These are phyloP conservation scores for Schizothecium vesticola DNA, from an alignment of 495 filamentous ascomycete genomes.

Conservation along the genomic window DNA sequence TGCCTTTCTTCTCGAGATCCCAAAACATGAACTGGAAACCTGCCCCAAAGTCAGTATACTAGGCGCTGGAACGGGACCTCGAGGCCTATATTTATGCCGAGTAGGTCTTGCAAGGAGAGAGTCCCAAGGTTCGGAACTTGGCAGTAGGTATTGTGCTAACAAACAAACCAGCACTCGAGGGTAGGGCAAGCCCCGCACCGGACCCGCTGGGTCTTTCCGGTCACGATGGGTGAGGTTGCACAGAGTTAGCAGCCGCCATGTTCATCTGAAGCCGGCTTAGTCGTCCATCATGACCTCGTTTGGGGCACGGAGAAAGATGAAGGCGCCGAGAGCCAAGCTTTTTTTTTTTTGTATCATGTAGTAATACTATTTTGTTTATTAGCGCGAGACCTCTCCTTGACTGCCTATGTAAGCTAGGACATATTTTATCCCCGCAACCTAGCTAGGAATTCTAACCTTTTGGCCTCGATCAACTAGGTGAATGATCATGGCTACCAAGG, in stretches of 20 bases:
- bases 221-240: not conserved
- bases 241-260: not conserved
- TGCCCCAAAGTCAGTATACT: too few relatives aligned
- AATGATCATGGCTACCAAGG: too few relatives aligned
- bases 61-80: not conserved
- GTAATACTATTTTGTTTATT: too few relatives aligned
- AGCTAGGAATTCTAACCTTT: too few relatives aligned
- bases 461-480: too few relatives aligned
- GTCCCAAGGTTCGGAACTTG: not conserved
- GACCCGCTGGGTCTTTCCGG: not conserved
- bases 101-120: not conserved
- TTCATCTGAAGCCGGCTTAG: not conserved
- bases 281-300: not conserved
- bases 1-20: too few relatives aligned
- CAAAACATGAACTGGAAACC: too few relatives aligned
- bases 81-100: not conserved
- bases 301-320: not conserved
- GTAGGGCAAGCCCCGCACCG: not conserved
- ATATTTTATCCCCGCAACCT: too few relatives aligned
- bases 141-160: not conserved
- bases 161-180: not conserved
- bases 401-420: too few relatives aligned
- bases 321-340: not conserved
- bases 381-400: not conserved
- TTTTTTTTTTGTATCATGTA: too few relatives aligned